A percentile compares a stretch with the other conserved stretches of the same genome.
These are phyloP conservation scores for Cryptococcus amylolentus DNA, from an alignment of 1,284 basidiomycete genomes.

Conservation along the genomic window DNA sequence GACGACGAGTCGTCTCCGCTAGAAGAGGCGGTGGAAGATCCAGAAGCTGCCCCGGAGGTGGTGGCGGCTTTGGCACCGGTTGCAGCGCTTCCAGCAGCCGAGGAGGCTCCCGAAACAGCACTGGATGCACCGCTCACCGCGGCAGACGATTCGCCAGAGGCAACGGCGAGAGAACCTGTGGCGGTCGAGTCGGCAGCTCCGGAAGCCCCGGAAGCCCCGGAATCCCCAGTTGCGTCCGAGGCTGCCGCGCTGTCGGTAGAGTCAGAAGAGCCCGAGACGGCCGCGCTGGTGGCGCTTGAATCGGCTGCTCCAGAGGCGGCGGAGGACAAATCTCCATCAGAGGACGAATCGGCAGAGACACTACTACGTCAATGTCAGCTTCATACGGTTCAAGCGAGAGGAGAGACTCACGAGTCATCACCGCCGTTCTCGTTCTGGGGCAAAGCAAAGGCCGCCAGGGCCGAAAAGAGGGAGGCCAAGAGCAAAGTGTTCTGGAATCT, in stretches of 20 bases:
- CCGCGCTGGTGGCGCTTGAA: conserved; percentile 4
- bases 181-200: background rate
- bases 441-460: conserved; percentile 10
- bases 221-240: background rate
- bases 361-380: background rate
- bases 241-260: conserved; percentile 2
- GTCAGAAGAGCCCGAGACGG: background rate
- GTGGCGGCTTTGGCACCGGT: background rate
- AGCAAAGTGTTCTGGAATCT: conserved; percentile 15
- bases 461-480: conserved; percentile 12
- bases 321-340: background rate
- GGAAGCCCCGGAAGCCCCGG: conserved; percentile 1
- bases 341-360: background rate
- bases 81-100: background rate
- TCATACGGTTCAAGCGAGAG: background rate
- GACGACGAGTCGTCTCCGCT: background rate
- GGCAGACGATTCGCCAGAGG: background rate
- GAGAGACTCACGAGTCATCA: conserved; percentile 6
- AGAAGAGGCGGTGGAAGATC: background rate
- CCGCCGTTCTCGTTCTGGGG: conserved; percentile 16
- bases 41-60: background rate
- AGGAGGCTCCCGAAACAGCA: too few relatives aligned
- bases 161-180: background rate
- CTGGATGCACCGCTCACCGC: background rate
- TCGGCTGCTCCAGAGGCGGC: conserved; percentile 9